phyloP scores from a whole-genome alignment of 805 yeast genomes.

The Nakazawaea wickerhamii region DNA sequence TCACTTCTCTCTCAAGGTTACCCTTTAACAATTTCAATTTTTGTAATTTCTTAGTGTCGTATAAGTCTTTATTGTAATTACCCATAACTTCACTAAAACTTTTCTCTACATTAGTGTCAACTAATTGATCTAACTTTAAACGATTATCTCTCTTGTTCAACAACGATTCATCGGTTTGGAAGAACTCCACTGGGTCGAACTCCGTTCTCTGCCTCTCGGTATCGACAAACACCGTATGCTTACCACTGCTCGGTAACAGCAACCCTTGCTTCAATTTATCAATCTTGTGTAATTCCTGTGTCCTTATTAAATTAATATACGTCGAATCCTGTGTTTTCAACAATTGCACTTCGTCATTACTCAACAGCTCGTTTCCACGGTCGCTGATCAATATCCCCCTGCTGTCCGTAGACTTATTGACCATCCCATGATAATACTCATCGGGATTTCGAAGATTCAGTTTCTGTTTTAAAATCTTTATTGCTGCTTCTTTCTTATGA shows the following conservation, averaged over 20 bases:
- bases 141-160: conserved; percentile 67
- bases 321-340: conserved; percentile 88
- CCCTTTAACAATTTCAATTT: conserved; percentile 55
- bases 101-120: conserved; percentile 26
- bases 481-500: conserved; percentile 53
- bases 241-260: conserved; percentile 54
- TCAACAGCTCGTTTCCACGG: conserved; percentile 54
- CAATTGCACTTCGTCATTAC: conserved; percentile 72
- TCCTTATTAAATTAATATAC: conserved; percentile 73
- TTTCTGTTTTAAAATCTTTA: conserved; percentile 69
- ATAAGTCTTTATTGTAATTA: conserved; percentile 19
- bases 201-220: conserved; percentile 44
- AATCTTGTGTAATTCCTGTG: conserved; percentile 61
- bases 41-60: conserved; percentile 44
- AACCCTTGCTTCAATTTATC: conserved; percentile 47
- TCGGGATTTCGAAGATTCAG: conserved; percentile 80
- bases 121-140: conserved; percentile 55
- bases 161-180: conserved; percentile 64
- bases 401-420: conserved; percentile 57
- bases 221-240: conserved; percentile 85
- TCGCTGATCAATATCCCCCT: conserved; percentile 65
- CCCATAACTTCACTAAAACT: conserved; percentile 21
- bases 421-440: conserved; percentile 96
- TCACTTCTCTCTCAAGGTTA: conserved; percentile 63
- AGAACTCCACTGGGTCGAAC: conserved; percentile 61